Percentiles rank a stretch among this genome's conserved stretches.
Evolutionary conservation across 371 early-diverging fungal genomes (phyloP).

Genomic region (Mortierella sp.): DNA sequence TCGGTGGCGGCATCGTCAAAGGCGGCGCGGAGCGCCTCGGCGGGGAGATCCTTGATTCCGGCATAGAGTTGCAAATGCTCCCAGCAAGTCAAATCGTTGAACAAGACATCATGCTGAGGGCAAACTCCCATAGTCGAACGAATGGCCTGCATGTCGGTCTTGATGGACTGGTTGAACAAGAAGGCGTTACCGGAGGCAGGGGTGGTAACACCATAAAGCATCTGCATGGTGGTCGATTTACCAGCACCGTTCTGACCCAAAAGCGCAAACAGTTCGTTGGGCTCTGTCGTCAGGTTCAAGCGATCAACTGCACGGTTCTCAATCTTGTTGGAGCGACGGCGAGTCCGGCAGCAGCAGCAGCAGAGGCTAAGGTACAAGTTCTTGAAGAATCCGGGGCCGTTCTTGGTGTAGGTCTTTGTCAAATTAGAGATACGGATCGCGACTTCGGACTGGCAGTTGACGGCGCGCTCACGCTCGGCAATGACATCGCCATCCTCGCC

Average conservation of each 20-base stretch:
- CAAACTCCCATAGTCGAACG: slow-evolving; percentile 59
- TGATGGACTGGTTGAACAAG: slow-evolving; percentile 45
- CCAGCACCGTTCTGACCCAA: slow-evolving; percentile 59
- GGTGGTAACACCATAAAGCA: slow-evolving; percentile 50
- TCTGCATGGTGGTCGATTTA: slow-evolving; percentile 58
- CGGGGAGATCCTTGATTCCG: slow-evolving; percentile 59
- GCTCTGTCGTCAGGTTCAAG: slow-evolving; percentile 49
- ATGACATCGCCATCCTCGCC: slow-evolving; percentile 72
- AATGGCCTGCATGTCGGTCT: slow-evolving; percentile 43
- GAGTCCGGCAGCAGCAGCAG: slow-evolving; percentile 36
- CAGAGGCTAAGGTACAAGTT: slow-evolving; percentile 31
- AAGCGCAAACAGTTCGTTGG: slow-evolving; percentile 53
- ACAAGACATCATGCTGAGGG: slow-evolving; percentile 62
- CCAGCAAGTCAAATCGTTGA: slow-evolving; percentile 58
- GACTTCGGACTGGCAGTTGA: slow-evolving; percentile 38
- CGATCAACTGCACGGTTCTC: slow-evolving; percentile 49
- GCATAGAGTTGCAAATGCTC: slow-evolving; percentile 63
- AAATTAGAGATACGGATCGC: slow-evolving; percentile 54
- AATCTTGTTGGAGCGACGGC: slow-evolving; percentile 38
- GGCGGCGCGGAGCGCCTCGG: slow-evolving; percentile 28
- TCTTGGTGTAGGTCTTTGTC: slow-evolving; percentile 45
- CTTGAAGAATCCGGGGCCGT: slow-evolving; percentile 46
- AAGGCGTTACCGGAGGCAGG: slow-evolving; percentile 52
- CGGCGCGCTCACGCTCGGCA: slow-evolving; percentile 61
- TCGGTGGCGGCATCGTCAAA: slow-evolving; percentile 28